Conservation (phyloP, 23 red algal genomes). For the Gracilaria caudata region DNA sequence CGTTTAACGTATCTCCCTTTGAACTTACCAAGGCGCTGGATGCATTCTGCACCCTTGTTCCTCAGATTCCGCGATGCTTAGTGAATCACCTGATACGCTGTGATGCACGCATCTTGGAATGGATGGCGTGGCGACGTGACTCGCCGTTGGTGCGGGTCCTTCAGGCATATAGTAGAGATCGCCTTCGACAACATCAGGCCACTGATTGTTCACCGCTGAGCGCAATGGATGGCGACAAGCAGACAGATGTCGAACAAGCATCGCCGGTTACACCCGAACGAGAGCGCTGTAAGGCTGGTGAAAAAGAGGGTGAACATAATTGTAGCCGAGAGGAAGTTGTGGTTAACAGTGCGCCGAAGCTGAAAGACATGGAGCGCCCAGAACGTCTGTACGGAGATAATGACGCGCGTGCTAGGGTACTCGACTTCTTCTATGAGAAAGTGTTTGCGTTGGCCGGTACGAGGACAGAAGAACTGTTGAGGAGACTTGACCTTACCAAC, state of each 20-base stretch:
- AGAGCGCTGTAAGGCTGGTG: neutral
- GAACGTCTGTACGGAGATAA: constrained; percentile 20
- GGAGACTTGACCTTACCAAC: constrained; percentile 43
- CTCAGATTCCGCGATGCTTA: constrained; percentile 46
- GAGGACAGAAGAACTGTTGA: constrained; percentile 58
- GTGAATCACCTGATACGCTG: constrained; percentile 62
- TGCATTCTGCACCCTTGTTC: constrained; percentile 27
- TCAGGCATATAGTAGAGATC: neutral
- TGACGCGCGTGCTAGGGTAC: constrained; percentile 42
- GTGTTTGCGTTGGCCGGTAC: constrained; percentile 54
- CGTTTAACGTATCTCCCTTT: constrained; percentile 68
- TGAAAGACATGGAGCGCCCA: constrained; percentile 23
- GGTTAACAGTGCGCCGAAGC: neutral
- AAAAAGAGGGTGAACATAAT: neutral
- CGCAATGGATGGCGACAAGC: neutral
- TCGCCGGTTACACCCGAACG: constrained; percentile 6
- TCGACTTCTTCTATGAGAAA: constrained; percentile 81
- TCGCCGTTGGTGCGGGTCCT: constrained; percentile 51
- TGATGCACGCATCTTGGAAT: constrained; percentile 64
- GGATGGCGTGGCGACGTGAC: constrained; percentile 68
- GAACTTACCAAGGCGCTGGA: constrained; percentile 69
- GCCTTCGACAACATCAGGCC: too few relatives aligned
- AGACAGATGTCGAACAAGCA: neutral
- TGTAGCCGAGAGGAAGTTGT: neutral
- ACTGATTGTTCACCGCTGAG: too few relatives aligned